These are phyloP conservation scores for Chrysosphaeria jannelii DNA, from an alignment of 2,329 filamentous ascomycete genomes.

Conservation along the genomic window DNA sequence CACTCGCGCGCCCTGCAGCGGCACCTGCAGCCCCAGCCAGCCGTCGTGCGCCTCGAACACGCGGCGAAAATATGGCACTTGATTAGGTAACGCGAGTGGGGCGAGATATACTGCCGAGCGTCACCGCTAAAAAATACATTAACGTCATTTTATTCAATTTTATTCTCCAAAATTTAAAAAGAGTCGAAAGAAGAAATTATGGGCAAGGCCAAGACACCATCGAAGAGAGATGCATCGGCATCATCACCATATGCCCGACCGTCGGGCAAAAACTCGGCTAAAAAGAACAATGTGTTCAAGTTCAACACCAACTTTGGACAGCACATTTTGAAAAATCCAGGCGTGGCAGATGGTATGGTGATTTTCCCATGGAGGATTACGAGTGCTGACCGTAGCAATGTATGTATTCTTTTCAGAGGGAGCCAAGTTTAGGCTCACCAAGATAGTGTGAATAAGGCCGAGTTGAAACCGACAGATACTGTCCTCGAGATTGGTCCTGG, in stretches of 20 bases:
- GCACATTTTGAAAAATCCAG: slow-evolving; percentile 49
- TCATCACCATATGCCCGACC: slow-evolving; percentile 10
- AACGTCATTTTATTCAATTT: slow-evolving; percentile 1
- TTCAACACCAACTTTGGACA: slow-evolving; percentile 69
- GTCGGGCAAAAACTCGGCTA: slow-evolving; percentile 6
- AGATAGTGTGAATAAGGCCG: slow-evolving; percentile 4
- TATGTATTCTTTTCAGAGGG: background rate
- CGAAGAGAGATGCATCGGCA: slow-evolving; percentile 8
- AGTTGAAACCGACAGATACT: slow-evolving; percentile 60
- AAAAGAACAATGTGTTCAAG: slow-evolving; percentile 70
- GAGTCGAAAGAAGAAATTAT: slow-evolving; percentile 6
- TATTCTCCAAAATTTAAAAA: background rate
- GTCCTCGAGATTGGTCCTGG: slow-evolving; percentile 76
- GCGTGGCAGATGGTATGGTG: slow-evolving; percentile 6
- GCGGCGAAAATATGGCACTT: too few species aligned
- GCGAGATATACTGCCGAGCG: slow-evolving; percentile 5
- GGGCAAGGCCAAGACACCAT: slow-evolving; percentile 13
- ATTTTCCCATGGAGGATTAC: background rate
- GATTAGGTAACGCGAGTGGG: too few species aligned
- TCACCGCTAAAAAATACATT: slow-evolving; percentile 5
- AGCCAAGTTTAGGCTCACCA: background rate
- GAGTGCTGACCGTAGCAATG: too few species aligned
- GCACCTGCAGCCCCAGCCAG: background rate
- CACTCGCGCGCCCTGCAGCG: too few species aligned
- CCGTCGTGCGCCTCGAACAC: too few species aligned